Base-by-base conservation (phyloP, 768 basidiomycete species). In the Zangia roseola region DNA sequence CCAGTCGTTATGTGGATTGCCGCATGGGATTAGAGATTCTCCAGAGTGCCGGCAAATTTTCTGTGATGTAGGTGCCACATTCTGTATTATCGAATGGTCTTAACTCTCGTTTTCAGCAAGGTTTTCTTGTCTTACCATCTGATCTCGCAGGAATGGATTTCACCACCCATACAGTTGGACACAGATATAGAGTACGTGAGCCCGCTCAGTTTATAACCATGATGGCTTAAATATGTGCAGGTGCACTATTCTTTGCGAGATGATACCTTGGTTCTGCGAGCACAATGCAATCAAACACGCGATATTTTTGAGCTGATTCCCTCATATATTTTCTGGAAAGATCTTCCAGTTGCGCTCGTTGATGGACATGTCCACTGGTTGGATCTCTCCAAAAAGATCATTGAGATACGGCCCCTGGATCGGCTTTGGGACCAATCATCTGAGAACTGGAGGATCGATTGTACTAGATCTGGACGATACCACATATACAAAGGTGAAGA, bases 341-440 rank as follows among this genome's bases (percentile, higher is more conserved):
- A 71, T 43, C 13, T 70, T 10, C 69, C 69, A 0, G 28, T 14
- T 0, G 48, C 53, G 0, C 35, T 70, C 33, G 48, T 71, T 0
- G 43, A 54, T 5, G 52, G 41, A 0, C 55, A 63, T 25, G 55
- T 39, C n/a, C 70, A 69, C 43, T 71, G 70, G 70, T 31, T 71
- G 13, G 52, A 65, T n/a, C 44, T 67, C 10, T 36, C 52, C 5
- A 58, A 50, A 0, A 45, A 45, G n/a, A 17, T 39, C 36, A 50
- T 70, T 7, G 70, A 70, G 28, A 55, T 70, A 4, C 63, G 67
- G 2, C 62, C 65, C 9, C 50, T 61, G 1, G 45, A 61, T 5
- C 38, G 8, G 12, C 26, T 54, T 2, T 70, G 70, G 70, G 21
- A 53, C n/a, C 3, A 37, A 6, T 69, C 63, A 0, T 3, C 45